Conservation (phyloP, 495 filamentous ascomycete genomes). For the Rusavskia elegans region DNA sequence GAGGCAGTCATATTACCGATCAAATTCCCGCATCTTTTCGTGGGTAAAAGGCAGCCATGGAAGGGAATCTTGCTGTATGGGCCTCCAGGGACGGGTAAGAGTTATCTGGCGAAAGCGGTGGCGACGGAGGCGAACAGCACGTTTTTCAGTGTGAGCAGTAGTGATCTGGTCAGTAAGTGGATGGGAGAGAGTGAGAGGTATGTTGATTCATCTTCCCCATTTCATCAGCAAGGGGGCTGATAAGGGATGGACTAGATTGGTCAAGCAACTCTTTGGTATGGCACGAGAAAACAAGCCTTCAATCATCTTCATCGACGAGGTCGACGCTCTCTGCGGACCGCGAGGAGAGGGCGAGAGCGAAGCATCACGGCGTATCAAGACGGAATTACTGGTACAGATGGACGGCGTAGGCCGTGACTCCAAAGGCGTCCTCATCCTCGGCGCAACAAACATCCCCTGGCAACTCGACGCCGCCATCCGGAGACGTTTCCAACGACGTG, state of each 20-base stretch:
- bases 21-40: slow-evolving; percentile 93
- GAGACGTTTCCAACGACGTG: slow-evolving; percentile 86
- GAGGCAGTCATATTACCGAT: slow-evolving; percentile 95
- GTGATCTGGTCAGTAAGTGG: slow-evolving; percentile 95
- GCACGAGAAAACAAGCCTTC: slow-evolving; percentile 95
- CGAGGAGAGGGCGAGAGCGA: slow-evolving; percentile 96
- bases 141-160: slow-evolving; percentile 97
- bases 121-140: slow-evolving; percentile 98
- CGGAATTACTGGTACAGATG: slow-evolving; percentile 97
- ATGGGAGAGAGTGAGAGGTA: slow-evolving; percentile 98
- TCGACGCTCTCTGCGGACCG: slow-evolving; percentile 91
- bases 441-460: slow-evolving; percentile 98
- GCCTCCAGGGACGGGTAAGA: slow-evolving; percentile 92
- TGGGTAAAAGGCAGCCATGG: slow-evolving; percentile 95
- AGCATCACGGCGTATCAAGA: slow-evolving; percentile 94
- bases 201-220: slow-evolving; percentile 7
- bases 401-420: slow-evolving; percentile 93
- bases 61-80: slow-evolving; percentile 95
- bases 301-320: slow-evolving; percentile 99
- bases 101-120: slow-evolving; percentile 90
- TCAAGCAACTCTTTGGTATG: slow-evolving; percentile 96
- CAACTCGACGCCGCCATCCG: slow-evolving; percentile 97
- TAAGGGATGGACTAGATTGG: slow-evolving; percentile 43
- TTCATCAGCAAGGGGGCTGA: slow-evolving; percentile 5
- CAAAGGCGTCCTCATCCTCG: slow-evolving; percentile 84